Percentiles rank a stretch among this genome's conserved stretches.
These are phyloP conservation scores for Funneliformis mosseae DNA, from an alignment of 192 early-diverging fungal species.

Conservation along the genomic window DNA sequence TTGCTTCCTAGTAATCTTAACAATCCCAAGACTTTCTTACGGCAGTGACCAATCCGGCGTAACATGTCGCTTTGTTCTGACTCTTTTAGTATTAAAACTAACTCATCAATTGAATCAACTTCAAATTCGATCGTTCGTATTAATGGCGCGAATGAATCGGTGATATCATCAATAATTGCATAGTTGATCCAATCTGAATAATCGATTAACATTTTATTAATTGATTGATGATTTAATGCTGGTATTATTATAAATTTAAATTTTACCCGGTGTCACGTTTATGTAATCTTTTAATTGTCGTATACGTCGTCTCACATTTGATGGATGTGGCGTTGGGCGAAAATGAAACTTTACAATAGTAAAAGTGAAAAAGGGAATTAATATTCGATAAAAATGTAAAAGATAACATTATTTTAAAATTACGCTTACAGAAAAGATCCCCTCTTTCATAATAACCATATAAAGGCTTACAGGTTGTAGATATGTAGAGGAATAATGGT, in stretches of 20 bases:
- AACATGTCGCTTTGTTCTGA: conserved; percentile 85
- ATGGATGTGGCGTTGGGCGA: conserved; percentile 73
- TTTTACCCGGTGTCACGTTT: conserved; percentile 73
- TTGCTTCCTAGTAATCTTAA: conserved; percentile 71
- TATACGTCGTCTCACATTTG: conserved; percentile 85
- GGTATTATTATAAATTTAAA: neutral
- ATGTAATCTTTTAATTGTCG: conserved; percentile 85
- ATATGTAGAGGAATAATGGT: conserved; percentile 63
- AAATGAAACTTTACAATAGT: conserved; percentile 72
- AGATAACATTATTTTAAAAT: neutral
- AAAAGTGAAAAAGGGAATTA: neutral
- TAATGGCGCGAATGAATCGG: conserved; percentile 88
- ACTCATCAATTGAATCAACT: conserved; percentile 93
- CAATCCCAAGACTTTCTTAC: conserved; percentile 71
- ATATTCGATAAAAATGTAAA: neutral
- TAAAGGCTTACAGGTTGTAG: conserved; percentile 70
- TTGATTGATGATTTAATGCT: neutral
- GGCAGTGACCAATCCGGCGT: conserved; percentile 70
- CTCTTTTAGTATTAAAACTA: conserved; percentile 90
- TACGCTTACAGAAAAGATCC: conserved; percentile 63
- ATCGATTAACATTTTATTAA: neutral
- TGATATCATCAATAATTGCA: conserved; percentile 93
- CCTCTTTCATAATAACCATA: conserved; percentile 66
- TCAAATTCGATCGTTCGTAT: conserved; percentile 88
- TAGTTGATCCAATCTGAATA: conserved; percentile 95